phyloP scores from a whole-genome alignment of 2,329 filamentous ascomycete genomes.

The Arthrinium phaeospermum region DNA sequence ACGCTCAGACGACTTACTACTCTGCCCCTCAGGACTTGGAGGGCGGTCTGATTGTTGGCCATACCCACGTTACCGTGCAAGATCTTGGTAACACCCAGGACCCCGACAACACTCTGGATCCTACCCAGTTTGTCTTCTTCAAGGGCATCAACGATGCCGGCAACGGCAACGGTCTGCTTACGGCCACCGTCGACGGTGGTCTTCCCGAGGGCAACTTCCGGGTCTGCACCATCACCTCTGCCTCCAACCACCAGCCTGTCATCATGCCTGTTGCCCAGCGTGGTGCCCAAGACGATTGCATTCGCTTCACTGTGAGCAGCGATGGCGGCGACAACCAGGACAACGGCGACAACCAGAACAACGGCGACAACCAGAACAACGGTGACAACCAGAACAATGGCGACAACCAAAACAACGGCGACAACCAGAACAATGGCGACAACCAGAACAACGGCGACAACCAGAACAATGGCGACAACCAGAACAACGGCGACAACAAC shows the following conservation, averaged over 20 bases:
- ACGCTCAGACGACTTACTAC: conserved; percentile 65
- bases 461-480: conserved; percentile 23
- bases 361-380: conserved; percentile 26
- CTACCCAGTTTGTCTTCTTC: conserved; percentile 64
- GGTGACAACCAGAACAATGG: conserved; percentile 32
- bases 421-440: conserved; percentile 20
- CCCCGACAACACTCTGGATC: conserved; percentile 56
- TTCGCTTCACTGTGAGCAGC: conserved; percentile 28
- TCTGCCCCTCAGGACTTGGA: conserved; percentile 61
- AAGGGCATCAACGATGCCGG: conserved; percentile 69
- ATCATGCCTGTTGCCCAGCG: conserved; percentile 71
- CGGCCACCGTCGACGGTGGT: conserved; percentile 59
- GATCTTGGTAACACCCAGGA: conserved; percentile 56
- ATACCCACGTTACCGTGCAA: conserved; percentile 65
- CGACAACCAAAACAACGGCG: conserved; percentile 26
- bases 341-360: background rate
- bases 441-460: conserved; percentile 27
- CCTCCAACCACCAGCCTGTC: conserved; percentile 69
- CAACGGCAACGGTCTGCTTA: conserved; percentile 59
- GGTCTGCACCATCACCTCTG: conserved; percentile 65
- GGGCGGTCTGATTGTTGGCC: conserved; percentile 59
- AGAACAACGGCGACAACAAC: conserved; percentile 28
- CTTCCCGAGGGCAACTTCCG: conserved; percentile 68
- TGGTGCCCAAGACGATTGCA: conserved; percentile 69
- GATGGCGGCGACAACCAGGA: conserved; percentile 30